These are phyloP conservation scores for Apiospora hydei DNA, from an alignment of 2,329 filamentous ascomycete species.

Conservation along the genomic window DNA sequence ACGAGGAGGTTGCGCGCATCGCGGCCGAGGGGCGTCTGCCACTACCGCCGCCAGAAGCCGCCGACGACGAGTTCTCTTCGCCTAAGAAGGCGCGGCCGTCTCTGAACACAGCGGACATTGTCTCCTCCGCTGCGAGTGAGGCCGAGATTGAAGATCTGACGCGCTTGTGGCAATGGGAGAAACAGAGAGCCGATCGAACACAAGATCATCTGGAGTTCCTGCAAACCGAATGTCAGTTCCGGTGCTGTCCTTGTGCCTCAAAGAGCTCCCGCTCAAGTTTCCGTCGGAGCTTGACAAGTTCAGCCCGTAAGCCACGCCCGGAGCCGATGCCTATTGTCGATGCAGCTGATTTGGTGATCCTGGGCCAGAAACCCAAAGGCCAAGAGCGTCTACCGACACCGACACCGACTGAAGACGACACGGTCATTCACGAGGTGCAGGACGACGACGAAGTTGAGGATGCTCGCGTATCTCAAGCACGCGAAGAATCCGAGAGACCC, in stretches of 20 bases:
- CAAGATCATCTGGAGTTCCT: conserved; percentile 79
- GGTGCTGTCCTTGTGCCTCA: conserved; percentile 68
- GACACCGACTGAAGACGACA: conserved; percentile 39
- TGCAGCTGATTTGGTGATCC: conserved; percentile 51
- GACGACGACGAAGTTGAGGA: conserved; percentile 32
- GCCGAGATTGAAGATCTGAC: conserved; percentile 65
- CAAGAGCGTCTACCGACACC: conserved; percentile 40
- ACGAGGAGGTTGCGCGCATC: conserved; percentile 76
- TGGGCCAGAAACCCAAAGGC: conserved; percentile 44
- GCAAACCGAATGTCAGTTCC: conserved; percentile 75
- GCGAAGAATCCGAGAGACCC: conserved; percentile 30
- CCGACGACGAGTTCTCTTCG: conserved; percentile 68
- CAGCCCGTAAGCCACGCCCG: conserved; percentile 47
- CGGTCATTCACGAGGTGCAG: conserved; percentile 26
- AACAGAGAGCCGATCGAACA: conserved; percentile 71
- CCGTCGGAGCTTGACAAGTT: conserved; percentile 35
- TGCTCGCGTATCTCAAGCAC: background rate
- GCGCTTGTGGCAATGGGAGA: conserved; percentile 61
- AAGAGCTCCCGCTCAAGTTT: conserved; percentile 37
- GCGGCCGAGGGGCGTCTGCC: conserved; percentile 76
- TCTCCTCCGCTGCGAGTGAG: conserved; percentile 63
- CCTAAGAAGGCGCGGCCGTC: conserved; percentile 62
- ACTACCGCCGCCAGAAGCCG: conserved; percentile 58
- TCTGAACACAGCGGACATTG: conserved; percentile 56
- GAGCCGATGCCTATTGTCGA: conserved; percentile 47